Base-by-base conservation (phyloP, 1,139 yeast species). In the Groenewaldozyma sp. region DNA sequence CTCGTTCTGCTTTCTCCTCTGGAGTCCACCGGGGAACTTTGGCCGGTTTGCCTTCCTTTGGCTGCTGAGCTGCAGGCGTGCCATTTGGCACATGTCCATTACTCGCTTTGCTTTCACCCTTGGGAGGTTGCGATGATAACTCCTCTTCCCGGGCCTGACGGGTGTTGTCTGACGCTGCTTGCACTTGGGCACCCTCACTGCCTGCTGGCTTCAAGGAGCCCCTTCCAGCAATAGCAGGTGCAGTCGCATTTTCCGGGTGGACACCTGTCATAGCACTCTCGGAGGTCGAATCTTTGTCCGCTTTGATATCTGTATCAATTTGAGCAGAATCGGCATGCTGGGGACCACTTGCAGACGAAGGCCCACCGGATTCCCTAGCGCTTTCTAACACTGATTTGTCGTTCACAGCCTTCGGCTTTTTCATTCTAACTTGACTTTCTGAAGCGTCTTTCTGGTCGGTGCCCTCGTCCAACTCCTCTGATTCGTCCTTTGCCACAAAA, bases 401-500 rank as follows among this genome's bases (percentile, higher is more conserved):
- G 11, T 18, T n/a, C 7, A 11, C 26, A 19, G 13, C 33, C 22
- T 29, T 18, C 33, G 13, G 21, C 17, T 29, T 6, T 21, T 18
- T 7, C 33, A 13, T 6, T 14, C 22, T 18, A n/a, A 6, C 6
- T 21, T 29, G 21, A 10, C 13, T 18, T 21, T 18, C 22, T 7
- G 26, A 22, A 5, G 13, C 33, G 7, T n/a, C 17, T n/a, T 29
- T 11, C 11, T 22, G 26, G 22, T 41, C 54, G 29, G 43, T 48
- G 10, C 37, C 45, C 17, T 45, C 46, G 3, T 46, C 49, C 19
- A 46, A 49, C 58, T 53, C 54, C 60, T 54, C 58, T 44, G 59
- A 59, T 62, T 58, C 94, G 52, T 86, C 94, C 51, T 84, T 83
- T 38, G 87, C 76, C 20, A 87, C 79, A 59, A 83, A 91, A 34